Evolutionary conservation across 768 basidiomycete genomes (phyloP), one percentile per base, ranked within the genome.

Genomic region (Phaeolepiota aurea): DNA sequence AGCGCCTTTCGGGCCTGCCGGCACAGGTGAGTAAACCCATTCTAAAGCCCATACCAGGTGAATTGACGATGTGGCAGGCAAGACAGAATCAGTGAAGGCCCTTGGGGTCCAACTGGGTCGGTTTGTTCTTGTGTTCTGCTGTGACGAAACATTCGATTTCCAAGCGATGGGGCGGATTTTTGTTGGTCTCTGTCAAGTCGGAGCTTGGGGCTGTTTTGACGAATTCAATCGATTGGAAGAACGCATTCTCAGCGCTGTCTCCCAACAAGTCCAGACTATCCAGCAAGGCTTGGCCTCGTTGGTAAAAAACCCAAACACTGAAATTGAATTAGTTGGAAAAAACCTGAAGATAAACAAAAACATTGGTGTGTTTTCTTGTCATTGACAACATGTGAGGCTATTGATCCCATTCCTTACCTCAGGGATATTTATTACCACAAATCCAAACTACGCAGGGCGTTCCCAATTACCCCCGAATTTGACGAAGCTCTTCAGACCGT

Each of bases 141-240:
- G 96, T 55, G 96, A 99, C 61, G 96, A 99, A 60, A 96, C 89
- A 0, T 98, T 99, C 62, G 96, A 99, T 62, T 98, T 98, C 72
- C 93, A 98, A 58, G 96, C 96, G 1, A 98, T 99, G 96, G 96
- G 96, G 47, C 87, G 96, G 47, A 98, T 99, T 51, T 99, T 99
- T 57, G 82, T 98, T 52, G 96, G 96, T 38, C 76, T 99, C 11
- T 99, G 96, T 64, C 93, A 96, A 70, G 96, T 98, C 23, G 96
- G 96, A 21, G 96, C 96, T 0, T 99, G 96, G 96, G 96, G 96
- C 10, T 93, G 88, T 55, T 92, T 93, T 62, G 92, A 96, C 57
- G 92, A 96, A 63, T 94, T 96, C 69, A 99, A 99, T 61, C 84
- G 96, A 51, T 72, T 99, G 33, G 96, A 98, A 59, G 96, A 99